Percentiles rank a stretch among this genome's conserved stretches.
Evolutionary conservation across 1,284 basidiomycete species (phyloP).

Genomic region (Naganishia liquefaciens): DNA sequence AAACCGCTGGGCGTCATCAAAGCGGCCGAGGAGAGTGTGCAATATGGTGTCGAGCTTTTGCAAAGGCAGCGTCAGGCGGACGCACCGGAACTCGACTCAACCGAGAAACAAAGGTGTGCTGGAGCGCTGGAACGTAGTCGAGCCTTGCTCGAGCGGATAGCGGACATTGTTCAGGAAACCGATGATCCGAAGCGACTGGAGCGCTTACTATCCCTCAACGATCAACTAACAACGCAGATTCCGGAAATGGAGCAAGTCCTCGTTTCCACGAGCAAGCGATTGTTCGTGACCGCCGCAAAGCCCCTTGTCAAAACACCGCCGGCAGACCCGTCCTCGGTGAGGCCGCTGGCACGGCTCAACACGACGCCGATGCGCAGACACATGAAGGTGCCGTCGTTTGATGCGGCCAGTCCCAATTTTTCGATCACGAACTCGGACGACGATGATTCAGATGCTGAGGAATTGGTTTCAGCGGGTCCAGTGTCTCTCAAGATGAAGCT

Average conservation of each 20-base stretch:
- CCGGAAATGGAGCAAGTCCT: constrained; percentile 45
- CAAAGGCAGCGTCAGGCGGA: constrained; percentile 26
- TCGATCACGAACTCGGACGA: constrained; percentile 63
- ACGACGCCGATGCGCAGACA: constrained; percentile 36
- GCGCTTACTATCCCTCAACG: constrained; percentile 69
- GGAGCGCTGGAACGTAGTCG: constrained; percentile 59
- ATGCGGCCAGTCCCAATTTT: constrained; percentile 67
- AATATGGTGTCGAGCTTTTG: constrained; percentile 48
- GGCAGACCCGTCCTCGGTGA: constrained; percentile 9
- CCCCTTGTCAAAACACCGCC: constrained; percentile 19
- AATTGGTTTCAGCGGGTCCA: constrained; percentile 36
- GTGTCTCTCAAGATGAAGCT: constrained; percentile 11
- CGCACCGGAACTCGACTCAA: constrained; percentile 33
- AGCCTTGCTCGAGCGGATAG: constrained; percentile 63
- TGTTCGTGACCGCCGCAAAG: constrained; percentile 37
- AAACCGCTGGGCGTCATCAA: constrained; percentile 62
- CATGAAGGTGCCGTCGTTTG: constrained; percentile 42
- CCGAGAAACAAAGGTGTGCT: constrained; percentile 50
- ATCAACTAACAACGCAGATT: constrained; percentile 62
- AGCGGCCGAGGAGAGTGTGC: constrained; percentile 57
- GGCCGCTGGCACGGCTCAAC: constrained; percentile 23
- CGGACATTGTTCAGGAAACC: constrained; percentile 62
- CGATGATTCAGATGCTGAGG: constrained; percentile 64
- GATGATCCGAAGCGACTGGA: constrained; percentile 65
- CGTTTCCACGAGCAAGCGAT: constrained; percentile 42